Conservation (phyloP, 495 filamentous ascomycete genomes). For the Podospora sp. region DNA sequence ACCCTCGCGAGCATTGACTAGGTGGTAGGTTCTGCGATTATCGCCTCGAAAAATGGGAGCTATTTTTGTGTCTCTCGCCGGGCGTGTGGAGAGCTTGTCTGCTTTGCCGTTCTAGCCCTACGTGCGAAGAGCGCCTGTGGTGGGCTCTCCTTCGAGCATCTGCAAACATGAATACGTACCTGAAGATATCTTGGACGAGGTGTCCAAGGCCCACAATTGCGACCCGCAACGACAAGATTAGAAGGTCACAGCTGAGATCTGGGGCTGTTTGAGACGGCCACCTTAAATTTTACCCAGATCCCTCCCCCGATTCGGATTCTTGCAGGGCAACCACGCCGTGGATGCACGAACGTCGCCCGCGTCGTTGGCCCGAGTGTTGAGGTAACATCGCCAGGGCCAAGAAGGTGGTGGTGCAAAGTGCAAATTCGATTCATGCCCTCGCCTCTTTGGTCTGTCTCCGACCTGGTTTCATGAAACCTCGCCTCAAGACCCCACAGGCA, state of each 20-base stretch:
- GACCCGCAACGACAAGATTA: neutral
- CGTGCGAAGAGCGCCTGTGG: no score
- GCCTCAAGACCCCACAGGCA: neutral
- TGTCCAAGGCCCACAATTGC: neutral
- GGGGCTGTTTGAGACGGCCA: neutral
- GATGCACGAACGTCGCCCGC: neutral
- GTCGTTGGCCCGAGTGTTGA: neutral
- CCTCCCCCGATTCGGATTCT: neutral
- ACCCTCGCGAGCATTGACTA: neutral
- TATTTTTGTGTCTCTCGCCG: neutral
- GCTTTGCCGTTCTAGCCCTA: no score
- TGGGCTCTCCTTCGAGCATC: no score
- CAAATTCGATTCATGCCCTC: neutral
- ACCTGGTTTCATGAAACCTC: conserved; percentile 1
- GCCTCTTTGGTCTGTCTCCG: neutral
- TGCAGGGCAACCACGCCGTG: neutral
- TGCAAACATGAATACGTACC: no score
- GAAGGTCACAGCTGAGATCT: neutral
- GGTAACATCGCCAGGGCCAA: neutral
- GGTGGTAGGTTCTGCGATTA: neutral
- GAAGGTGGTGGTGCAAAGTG: neutral
- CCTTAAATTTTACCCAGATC: conserved; percentile 12
- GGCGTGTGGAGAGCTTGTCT: no score
- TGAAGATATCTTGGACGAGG: no score
- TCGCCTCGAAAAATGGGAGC: neutral